Evolutionary conservation across 2,329 filamentous ascomycete genomes (phyloP).

Genomic region (Fusarium newnesense): DNA sequence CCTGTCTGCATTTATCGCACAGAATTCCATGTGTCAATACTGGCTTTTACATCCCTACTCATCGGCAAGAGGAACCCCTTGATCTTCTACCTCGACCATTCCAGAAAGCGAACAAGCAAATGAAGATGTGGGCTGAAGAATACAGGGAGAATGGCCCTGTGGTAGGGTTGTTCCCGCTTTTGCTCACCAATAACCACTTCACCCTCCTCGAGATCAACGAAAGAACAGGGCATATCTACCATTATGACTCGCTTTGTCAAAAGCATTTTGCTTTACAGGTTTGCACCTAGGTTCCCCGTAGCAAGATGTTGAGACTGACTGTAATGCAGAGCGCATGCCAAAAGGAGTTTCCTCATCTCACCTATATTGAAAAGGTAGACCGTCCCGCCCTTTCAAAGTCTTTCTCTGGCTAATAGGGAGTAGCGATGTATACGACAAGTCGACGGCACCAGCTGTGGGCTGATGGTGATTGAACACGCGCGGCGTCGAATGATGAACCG

Average conservation of each 20-base stretch:
- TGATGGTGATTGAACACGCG: not conserved
- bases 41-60: constrained; percentile 15
- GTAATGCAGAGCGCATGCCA: not conserved
- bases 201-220: not conserved
- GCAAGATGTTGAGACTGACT: not conserved
- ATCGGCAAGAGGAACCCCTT: not conserved
- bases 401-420: not conserved
- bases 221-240: not conserved
- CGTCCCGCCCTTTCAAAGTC: not conserved
- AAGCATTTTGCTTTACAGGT: not conserved
- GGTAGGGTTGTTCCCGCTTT: not conserved
- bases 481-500: not conserved
- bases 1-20: constrained; percentile 19
- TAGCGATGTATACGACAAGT: not conserved
- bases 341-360: not conserved
- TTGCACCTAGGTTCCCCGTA: not conserved
- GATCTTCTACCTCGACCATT: constrained; percentile 2
- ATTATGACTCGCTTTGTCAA: not conserved
- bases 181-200: not conserved
- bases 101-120: not conserved
- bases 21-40: constrained; percentile 12
- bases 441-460: not conserved
- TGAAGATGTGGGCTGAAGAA: not conserved
- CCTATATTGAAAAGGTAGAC: not conserved
- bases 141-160: not conserved